Evolutionary conservation across 2,329 filamentous ascomycete genomes (phyloP), one percentile per base, ranked within the genome.

Genomic region (Teratosphaeria pseudoeucalypti): DNA sequence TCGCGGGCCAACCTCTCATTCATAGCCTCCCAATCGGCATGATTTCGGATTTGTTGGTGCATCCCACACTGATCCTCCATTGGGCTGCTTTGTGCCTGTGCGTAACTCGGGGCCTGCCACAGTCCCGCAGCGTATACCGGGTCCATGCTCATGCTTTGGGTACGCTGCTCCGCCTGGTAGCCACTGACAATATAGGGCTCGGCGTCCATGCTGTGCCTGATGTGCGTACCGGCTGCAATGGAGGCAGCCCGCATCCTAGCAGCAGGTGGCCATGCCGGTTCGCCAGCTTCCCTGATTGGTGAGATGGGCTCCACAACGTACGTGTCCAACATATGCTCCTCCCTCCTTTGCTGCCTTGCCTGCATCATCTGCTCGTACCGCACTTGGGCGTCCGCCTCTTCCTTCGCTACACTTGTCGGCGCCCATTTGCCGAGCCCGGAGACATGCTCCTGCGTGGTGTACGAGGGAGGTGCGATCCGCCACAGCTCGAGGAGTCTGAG

Each of bases 151-250:
- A 77, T 77, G 2, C 74, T 75, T 2, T 79, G 79, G 60, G 88
- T 75, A 68, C 83, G 79, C 67, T 90, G 87, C 53, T 32, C 34
- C 53, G 53, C 53, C 12, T 54, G 53, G 70, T 95, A 96, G 14
- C 91, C 91, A 6, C 84, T 86, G 55, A 83, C 73, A 82, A 96
- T 95, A 74, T 96, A 96, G 0, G 90, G 90, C 73, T 95, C 90
- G 47, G 82, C 84, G 62, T 66, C 66, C 29, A 14, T 52, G 37
- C 7, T 14, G 4, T 10, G 26, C 11, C 19, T 60, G 3, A 47
- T 26, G 10, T 39, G n/a, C 54, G 54, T 37, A 6, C 47, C 37
- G 47, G 52, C 63, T 3, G 65, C 63, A 26, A 70, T 70, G 16
- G 66, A 68, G 11, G 66, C 68, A 26, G 66, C 65, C 43, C 68